Evolutionary conservation across 2,329 filamentous ascomycete genomes (phyloP), one percentile per base, ranked within the genome.

Genomic region (Colletotrichum cordylinicola): DNA sequence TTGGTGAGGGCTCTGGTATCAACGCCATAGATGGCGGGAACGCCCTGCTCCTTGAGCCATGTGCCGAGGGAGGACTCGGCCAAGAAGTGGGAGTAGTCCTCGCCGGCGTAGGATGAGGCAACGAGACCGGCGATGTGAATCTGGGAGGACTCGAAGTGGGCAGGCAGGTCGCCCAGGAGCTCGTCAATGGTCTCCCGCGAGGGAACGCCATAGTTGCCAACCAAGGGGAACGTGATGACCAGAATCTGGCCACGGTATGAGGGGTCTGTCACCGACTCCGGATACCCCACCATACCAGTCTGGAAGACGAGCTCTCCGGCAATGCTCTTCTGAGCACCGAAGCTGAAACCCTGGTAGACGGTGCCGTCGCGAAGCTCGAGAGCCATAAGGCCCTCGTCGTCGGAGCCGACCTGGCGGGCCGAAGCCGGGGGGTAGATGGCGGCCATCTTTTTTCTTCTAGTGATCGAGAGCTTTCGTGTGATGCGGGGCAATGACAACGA

Each of bases 201-300:
- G 70, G 97, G 97, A 33, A 98, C 97, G 84, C 96, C 96, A 87
- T 99, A 99, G 90, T 98, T 99, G 85, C 96, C 96, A 76, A 98
- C 94, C 52, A 98, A 90, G 75, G 96, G 97, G 85, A 98, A 98
- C 70, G 96, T 99, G 82, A 98, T 93, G 86, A 98, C 96, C 80
- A 99, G 91, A 81, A 99, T 98, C 88, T 99, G 96, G 77, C 95
- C 95, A 66, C 94, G 93, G 86, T 97, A 96, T 66, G 95, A 96
- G 79, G 95, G 95, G 83, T 97, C 95, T 77, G 95, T 96, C 81
- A 97, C 90, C 64, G 94, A 98, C 89, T 99, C 97, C 56, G 97
- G 96, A 85, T 99, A 99, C 83, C 97, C 97, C 81, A 98, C 97
- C 96, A 98, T 98, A 86, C 97, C 97, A 74, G 97, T 99, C 91